phyloP scores from a whole-genome alignment of 2,329 filamentous ascomycete species.

The Lachnellula willkommii region DNA sequence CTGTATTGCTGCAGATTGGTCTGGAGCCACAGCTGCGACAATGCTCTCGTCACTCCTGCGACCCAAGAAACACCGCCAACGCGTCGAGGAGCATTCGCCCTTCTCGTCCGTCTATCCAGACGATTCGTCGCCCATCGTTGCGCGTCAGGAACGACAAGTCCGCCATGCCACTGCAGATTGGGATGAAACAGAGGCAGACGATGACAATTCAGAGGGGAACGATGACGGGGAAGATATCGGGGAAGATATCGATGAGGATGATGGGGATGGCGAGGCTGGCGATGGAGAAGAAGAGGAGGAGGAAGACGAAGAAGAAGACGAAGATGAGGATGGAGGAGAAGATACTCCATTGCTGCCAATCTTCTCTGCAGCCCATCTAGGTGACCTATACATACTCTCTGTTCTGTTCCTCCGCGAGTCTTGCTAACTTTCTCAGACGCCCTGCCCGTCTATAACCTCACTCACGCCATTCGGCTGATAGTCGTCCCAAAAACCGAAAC shows the following conservation, averaged over 20 bases:
- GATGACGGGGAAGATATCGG: slow-evolving; percentile 10
- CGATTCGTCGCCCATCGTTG: slow-evolving; percentile 22
- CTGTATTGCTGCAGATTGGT: background rate
- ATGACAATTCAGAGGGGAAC: slow-evolving; percentile 24
- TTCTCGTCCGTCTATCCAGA: slow-evolving; percentile 31
- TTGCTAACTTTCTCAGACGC: slow-evolving; percentile 53
- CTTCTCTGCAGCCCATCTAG: slow-evolving; percentile 73
- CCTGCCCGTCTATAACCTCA: slow-evolving; percentile 83
- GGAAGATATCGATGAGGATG: slow-evolving; percentile 14
- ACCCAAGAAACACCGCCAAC: slow-evolving; percentile 30
- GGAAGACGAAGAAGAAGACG: slow-evolving; percentile 35
- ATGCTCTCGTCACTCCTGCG: slow-evolving; percentile 36
- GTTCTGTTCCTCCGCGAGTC: slow-evolving; percentile 1
- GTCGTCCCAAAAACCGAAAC: slow-evolving; percentile 85
- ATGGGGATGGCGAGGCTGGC: slow-evolving; percentile 27
- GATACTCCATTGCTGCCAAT: slow-evolving; percentile 62
- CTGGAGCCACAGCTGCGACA: background rate
- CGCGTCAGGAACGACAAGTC: slow-evolving; percentile 16
- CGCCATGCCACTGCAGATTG: slow-evolving; percentile 55
- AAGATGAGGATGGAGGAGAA: slow-evolving; percentile 34
- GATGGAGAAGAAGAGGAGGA: slow-evolving; percentile 24
- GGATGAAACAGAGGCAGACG: slow-evolving; percentile 55
- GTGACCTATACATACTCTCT: slow-evolving; percentile 38
- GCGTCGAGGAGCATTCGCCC: slow-evolving; percentile 26
- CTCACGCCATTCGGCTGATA: slow-evolving; percentile 81